Evolutionary conservation across 2,329 filamentous ascomycete species (phyloP).

Genomic region (Cordyceps fumosorosea): DNA sequence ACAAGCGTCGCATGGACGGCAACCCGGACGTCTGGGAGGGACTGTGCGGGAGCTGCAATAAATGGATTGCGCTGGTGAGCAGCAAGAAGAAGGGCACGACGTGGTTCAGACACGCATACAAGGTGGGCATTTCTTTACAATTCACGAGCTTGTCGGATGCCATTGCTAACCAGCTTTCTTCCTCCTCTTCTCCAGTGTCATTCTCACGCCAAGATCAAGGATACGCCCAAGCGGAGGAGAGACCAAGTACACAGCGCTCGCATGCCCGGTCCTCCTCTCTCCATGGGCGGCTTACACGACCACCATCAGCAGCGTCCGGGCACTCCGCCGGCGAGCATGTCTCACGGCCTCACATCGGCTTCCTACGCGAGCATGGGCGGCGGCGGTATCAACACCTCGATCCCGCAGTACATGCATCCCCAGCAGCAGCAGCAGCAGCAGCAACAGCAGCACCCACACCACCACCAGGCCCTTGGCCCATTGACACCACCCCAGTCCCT

Average conservation of each 20-base stretch:
- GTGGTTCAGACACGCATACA: conserved; percentile 86
- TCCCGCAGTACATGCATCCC: conserved; percentile 23
- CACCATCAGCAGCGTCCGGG: conserved; percentile 29
- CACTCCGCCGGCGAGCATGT: conserved; percentile 22
- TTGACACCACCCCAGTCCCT: conserved; percentile 12
- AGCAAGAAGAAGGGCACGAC: conserved; percentile 90
- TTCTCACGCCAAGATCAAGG: conserved; percentile 65
- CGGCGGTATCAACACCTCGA: conserved; percentile 21
- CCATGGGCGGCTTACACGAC: conserved; percentile 32
- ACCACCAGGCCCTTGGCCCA: conserved; percentile 17
- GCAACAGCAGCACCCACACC: conserved; percentile 18
- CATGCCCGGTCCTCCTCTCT: conserved; percentile 24
- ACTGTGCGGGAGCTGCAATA: conserved; percentile 68
- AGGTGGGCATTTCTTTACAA: conserved; percentile 45
- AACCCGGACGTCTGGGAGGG: conserved; percentile 80
- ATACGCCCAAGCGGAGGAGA: conserved; percentile 60
- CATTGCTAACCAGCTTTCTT: neutral
- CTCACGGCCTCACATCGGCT: conserved; percentile 24
- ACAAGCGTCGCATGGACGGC: conserved; percentile 69
- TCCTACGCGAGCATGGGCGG: conserved; percentile 16
- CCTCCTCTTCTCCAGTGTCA: too few relatives aligned
- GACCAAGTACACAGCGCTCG: conserved; percentile 49
- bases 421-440: conserved; percentile 19
- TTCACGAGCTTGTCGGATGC: too few relatives aligned
- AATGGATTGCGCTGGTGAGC: conserved; percentile 75